Evolutionary conservation across 2,329 filamentous ascomycete species (phyloP).

Genomic region (Ophiosphaerella korrae): DNA sequence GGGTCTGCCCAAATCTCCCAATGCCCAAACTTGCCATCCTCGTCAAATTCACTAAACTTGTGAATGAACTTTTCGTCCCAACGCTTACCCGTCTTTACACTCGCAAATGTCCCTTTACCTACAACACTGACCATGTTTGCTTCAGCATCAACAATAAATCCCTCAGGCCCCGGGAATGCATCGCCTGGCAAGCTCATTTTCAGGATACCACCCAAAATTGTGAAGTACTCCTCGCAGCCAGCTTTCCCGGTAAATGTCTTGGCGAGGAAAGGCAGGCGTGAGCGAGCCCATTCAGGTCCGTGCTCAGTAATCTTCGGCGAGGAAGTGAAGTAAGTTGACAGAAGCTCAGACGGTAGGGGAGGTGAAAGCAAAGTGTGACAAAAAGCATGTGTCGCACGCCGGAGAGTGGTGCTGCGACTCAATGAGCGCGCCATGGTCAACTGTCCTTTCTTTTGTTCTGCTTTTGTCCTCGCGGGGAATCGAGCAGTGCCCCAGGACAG

Average conservation of each 20-base stretch:
- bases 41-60: conserved; percentile 48
- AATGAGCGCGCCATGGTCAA: conserved; percentile 14
- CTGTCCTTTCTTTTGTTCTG: neutral
- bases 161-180: conserved; percentile 40
- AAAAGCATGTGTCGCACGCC: conserved; percentile 32
- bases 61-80: conserved; percentile 52
- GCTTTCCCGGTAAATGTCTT: conserved; percentile 42
- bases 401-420: conserved; percentile 22
- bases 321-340: conserved; percentile 32
- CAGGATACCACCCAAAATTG: conserved; percentile 38
- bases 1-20: conserved; percentile 55
- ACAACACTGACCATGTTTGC: conserved; percentile 45
- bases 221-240: conserved; percentile 49
- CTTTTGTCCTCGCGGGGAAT: neutral
- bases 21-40: conserved; percentile 46
- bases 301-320: conserved; percentile 49
- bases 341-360: conserved; percentile 29
- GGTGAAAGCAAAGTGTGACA: conserved; percentile 35
- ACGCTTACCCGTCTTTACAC: conserved; percentile 46
- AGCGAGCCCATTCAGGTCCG: conserved; percentile 46
- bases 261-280: conserved; percentile 48
- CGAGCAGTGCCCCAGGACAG: conserved; percentile 1
- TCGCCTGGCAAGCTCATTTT: conserved; percentile 38
- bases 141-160: conserved; percentile 46
- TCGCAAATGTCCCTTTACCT: conserved; percentile 41